These are phyloP conservation scores for Fusarium dimerum DNA, from an alignment of 2,329 filamentous ascomycete genomes.

Conservation along the genomic window DNA sequence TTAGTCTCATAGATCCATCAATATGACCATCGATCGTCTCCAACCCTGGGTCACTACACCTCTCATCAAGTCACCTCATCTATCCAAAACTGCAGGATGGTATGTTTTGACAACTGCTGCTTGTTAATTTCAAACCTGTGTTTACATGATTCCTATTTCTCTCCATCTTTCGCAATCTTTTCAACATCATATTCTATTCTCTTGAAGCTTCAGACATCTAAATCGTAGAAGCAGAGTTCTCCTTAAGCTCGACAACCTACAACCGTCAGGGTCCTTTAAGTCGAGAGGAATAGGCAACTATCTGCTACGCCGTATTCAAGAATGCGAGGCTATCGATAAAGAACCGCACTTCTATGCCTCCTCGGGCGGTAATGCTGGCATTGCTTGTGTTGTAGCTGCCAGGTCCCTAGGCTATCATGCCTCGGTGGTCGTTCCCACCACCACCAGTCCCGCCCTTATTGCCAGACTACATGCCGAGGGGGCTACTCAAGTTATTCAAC, in stretches of 20 bases:
- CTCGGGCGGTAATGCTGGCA: slow-evolving; percentile 77
- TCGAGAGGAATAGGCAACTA: slow-evolving; percentile 74
- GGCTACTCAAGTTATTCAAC: slow-evolving; percentile 61
- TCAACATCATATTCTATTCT: not conserved
- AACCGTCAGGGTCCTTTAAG: slow-evolving; percentile 84
- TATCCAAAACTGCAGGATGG: slow-evolving; percentile 70
- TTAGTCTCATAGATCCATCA: not conserved
- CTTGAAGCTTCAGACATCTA: slow-evolving; percentile 14
- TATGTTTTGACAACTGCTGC: slow-evolving; percentile 37
- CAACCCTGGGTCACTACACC: slow-evolving; percentile 20
- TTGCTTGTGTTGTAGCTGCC: slow-evolving; percentile 76
- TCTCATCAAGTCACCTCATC: slow-evolving; percentile 32
- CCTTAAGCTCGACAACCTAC: slow-evolving; percentile 79
- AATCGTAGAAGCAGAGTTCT: slow-evolving; percentile 63
- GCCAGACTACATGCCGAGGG: slow-evolving; percentile 66
- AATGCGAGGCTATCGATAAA: slow-evolving; percentile 9
- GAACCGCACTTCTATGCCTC: slow-evolving; percentile 68
- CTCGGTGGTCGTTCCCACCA: slow-evolving; percentile 71
- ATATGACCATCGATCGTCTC: slow-evolving; percentile 19
- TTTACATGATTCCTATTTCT: not conserved
- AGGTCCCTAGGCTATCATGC: slow-evolving; percentile 59
- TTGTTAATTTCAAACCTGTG: not conserved
- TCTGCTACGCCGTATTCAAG: slow-evolving; percentile 52
- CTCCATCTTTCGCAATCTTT: not conserved
- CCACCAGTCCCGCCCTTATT: slow-evolving; percentile 68